Conservation (phyloP, 441 rosid genomes). For the Erodium texanum region DNA sequence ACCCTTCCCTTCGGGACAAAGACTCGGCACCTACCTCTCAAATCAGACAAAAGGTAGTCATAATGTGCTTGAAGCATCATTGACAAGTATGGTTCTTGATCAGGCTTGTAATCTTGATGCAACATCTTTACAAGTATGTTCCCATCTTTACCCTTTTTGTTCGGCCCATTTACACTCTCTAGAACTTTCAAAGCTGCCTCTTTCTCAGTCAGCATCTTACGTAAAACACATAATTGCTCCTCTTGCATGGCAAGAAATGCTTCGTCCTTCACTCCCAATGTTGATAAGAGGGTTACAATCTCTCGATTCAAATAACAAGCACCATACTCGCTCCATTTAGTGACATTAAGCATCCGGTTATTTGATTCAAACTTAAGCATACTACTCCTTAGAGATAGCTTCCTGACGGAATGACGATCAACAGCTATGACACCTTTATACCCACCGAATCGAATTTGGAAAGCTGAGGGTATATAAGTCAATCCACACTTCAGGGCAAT, state of each 20-base stretch:
- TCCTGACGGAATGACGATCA: conserved; percentile 63
- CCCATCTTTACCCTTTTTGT: conserved; percentile 26
- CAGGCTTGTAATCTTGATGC: conserved; percentile 64
- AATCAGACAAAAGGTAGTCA: conserved; percentile 52
- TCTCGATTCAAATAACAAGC: conserved; percentile 88
- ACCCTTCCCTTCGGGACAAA: conserved; percentile 74
- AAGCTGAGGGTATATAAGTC: conserved; percentile 71
- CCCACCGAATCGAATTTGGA: conserved; percentile 94
- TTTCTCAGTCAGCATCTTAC: conserved; percentile 49
- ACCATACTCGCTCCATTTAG: conserved; percentile 67
- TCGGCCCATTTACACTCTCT: conserved; percentile 45
- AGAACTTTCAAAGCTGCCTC: conserved; percentile 59
- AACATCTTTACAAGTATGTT: conserved; percentile 61
- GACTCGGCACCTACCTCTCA: conserved; percentile 64
- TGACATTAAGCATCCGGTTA: conserved; percentile 81
- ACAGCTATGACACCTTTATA: conserved; percentile 86
- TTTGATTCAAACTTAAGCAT: conserved; percentile 81
- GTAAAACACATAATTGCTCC: conserved; percentile 48
- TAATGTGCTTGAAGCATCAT: conserved; percentile 81
- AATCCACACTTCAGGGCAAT: conserved; percentile 76
- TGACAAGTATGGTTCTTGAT: conserved; percentile 64
- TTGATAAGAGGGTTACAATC: conserved; percentile 69
- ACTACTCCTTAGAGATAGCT: conserved; percentile 69
- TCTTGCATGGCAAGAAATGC: conserved; percentile 53
- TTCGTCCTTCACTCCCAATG: conserved; percentile 64